Conservation (phyloP, 2,329 filamentous ascomycete species). For the Cordyceps fumosorosea region DNA sequence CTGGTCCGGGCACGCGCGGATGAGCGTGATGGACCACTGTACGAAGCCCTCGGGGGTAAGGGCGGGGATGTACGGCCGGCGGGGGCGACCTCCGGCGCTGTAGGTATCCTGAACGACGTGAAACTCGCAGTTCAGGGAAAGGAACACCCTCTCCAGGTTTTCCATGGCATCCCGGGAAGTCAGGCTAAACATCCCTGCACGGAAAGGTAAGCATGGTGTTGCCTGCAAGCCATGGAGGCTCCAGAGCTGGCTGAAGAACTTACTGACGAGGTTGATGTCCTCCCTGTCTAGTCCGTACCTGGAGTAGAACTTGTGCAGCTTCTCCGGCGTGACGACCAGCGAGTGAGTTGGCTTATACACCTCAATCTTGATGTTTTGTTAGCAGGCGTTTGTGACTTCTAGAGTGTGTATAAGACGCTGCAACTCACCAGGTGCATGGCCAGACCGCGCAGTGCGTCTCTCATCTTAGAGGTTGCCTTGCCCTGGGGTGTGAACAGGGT, state of each 20-base stretch:
- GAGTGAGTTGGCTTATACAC: conserved; percentile 26
- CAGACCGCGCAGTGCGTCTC: conserved; percentile 65
- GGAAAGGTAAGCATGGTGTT: not conserved
- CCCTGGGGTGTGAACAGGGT: conserved; percentile 63
- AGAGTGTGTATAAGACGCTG: not conserved
- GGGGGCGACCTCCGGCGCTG: conserved; percentile 27
- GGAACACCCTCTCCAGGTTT: conserved; percentile 38
- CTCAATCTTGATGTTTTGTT: conserved; percentile 20
- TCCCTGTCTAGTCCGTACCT: conserved; percentile 59
- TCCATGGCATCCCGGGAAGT: not conserved
- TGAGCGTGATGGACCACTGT: conserved; percentile 65
- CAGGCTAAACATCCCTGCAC: not conserved
- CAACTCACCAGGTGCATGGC: conserved; percentile 63
- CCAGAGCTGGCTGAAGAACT: conserved; percentile 42
- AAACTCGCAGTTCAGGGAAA: conserved; percentile 50
- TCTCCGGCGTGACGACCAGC: conserved; percentile 67
- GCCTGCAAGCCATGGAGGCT: too few species aligned
- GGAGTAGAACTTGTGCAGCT: conserved; percentile 68
- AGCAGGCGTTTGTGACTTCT: not conserved
- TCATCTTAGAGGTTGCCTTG: conserved; percentile 59
- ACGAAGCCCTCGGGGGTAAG: conserved; percentile 63
- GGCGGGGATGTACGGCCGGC: conserved; percentile 53
- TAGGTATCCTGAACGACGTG: conserved; percentile 54
- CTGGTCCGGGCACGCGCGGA: conserved; percentile 68
- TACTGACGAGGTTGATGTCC: conserved; percentile 61